Base-by-base conservation (phyloP, 768 basidiomycete genomes). In the Russula sp. region DNA sequence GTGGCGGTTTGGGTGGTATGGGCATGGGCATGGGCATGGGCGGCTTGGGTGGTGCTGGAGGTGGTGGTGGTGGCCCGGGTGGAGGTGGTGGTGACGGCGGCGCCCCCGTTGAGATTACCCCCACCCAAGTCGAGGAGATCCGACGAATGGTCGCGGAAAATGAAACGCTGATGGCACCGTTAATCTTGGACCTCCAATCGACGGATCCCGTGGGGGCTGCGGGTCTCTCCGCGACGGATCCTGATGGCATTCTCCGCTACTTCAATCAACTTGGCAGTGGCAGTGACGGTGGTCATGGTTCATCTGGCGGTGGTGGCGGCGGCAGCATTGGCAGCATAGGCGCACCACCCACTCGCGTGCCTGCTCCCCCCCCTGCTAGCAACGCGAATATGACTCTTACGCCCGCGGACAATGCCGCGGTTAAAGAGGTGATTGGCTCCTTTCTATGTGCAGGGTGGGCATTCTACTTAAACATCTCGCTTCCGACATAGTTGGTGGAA, bases 131-230 rank as follows among this genome's bases (percentile, higher is more conserved):
- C 35, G 79, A 79, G 47, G 86, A 90, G 66, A 74, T 98, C 39
- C 86, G 93, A 38, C 75, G 89, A 60, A 73, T 90, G 65, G 80
- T 95, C 50, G 76, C 75, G 47, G 78, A 86, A 62, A 94, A 98
- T 70, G 96, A 95, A 0, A 83, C 77, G 6, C 68, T 88, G 47
- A 73, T 90, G 22, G 93, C 93, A 69, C 83, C 87, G 0, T 64
- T 97, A 48, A 76, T 98, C 43, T 92, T 97, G 71, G 88, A 93
- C 71, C 79, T 98, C 52, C 85, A 83, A 4, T 70, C 73, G 14
- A 74, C 76, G 54, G 93, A 98, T 73, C 96, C 96, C 0, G 78
- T 77, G 16, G 76, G 97, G 43, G 88, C 85, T 0, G 82, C 88
- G 65, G 45, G 77, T 56, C 76, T 98, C 54, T 83, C 82, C 22